phyloP scores from a whole-genome alignment of 768 basidiomycete species.

The Rhizopogon rudus region DNA sequence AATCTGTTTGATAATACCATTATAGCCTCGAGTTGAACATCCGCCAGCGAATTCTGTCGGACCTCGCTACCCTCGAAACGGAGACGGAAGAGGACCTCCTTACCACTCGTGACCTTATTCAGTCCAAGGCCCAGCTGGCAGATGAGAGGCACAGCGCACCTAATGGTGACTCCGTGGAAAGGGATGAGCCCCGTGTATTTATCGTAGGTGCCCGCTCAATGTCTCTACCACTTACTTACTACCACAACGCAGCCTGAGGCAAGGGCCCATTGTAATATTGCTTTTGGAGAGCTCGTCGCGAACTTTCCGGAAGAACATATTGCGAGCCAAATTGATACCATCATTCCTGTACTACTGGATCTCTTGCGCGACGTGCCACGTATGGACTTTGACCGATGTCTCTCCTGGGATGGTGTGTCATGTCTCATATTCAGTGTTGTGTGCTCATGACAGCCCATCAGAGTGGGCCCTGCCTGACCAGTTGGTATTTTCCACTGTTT shows the following conservation, averaged over 20 bases:
- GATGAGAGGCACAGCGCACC: constrained; percentile 10
- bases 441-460: constrained; percentile 19
- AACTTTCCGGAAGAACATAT: constrained; percentile 56
- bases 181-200: constrained; percentile 30
- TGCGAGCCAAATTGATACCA: constrained; percentile 40
- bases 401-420: constrained; percentile 73
- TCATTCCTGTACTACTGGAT: constrained; percentile 59
- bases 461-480: constrained; percentile 89
- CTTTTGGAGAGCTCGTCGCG: constrained; percentile 74
- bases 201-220: constrained; percentile 44
- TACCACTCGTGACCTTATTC: constrained; percentile 52
- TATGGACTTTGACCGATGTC: constrained; percentile 71
- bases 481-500: constrained; percentile 73
- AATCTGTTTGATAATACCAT: constrained; percentile 1
- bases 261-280: constrained; percentile 73
- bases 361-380: constrained; percentile 68
- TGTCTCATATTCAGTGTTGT: neutral
- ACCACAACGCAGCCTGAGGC: constrained; percentile 51
- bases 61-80: constrained; percentile 59
- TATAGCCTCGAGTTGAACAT: constrained; percentile 73
- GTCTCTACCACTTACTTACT: neutral
- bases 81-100: constrained; percentile 41
- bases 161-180: constrained; percentile 17
- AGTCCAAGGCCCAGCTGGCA: constrained; percentile 53
- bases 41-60: constrained; percentile 68